Evolutionary conservation across 208 protist genomes (phyloP), one percentile per base, ranked within the genome.

Genomic region (Trypanosoma cruzi): DNA sequence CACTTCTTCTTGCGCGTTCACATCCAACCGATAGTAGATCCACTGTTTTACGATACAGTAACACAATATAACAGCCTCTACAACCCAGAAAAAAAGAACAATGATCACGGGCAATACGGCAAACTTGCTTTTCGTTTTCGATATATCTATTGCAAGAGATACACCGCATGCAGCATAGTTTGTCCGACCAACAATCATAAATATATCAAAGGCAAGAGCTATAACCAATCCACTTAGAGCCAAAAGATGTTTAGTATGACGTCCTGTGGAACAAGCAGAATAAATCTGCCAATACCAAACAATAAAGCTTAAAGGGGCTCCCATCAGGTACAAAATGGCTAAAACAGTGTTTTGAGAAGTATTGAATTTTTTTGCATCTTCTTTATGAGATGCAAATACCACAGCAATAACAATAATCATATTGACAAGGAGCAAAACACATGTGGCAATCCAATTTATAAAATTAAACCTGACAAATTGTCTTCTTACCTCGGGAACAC

Each of bases 261-360:
- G 60, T 11, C 77, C 73, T 22, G 79, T 89, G 56, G 68, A 85
- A 57, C 84, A 87, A 24, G 75, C 74, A 42, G 57, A 34, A 46
- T 90, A 93, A 13, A 93, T 55, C 0, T 68, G 64, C 82, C 84
- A 93, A 71, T 90, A 89, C 81, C 84, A 93, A 22, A 82, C 48
- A 36, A 93, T 56, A 65, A 93, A 93, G 52, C 71, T 68, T n/a
- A 90, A 64, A 13, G 88, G 88, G 22, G 84, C 77, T 22, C 88
- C 88, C 26, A 87, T 20, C 22, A 93, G 55, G 32, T 90, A 89
- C 0, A 89, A 57, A 42, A 79, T 55, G 4, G 88, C 71, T 20
- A 93, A 73, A 40, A 81, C 61, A 32, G 40, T 82, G 36, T 76
- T 89, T 52, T 71, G 57, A 14, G 65, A 62, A 46, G 71, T 75